These are phyloP conservation scores for Perkinsus olseni DNA, from an alignment of 169 alveolate species.

Conservation along the genomic window DNA sequence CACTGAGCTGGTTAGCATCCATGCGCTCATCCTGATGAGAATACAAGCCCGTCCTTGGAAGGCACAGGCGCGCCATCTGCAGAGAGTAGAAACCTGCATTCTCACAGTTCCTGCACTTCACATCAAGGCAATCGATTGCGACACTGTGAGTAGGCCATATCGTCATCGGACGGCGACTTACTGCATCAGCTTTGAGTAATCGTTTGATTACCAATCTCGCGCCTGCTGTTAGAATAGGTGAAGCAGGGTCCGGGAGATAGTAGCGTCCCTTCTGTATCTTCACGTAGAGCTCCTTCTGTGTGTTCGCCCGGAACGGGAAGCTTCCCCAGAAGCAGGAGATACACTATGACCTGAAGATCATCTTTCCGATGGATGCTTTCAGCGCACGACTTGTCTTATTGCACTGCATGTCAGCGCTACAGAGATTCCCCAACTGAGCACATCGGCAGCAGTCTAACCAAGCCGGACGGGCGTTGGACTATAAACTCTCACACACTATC, in stretches of 20 bases:
- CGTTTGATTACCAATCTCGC: constrained; percentile 13
- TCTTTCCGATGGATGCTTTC: no score
- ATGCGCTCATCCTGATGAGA: not conserved
- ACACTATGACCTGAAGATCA: constrained; percentile 14
- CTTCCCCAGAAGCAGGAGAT: constrained; percentile 48
- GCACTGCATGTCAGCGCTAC: no score
- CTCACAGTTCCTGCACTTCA: no score
- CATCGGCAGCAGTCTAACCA: not conserved
- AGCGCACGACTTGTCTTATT: no score
- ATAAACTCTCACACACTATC: no score
- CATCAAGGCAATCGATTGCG: not conserved
- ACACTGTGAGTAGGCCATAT: not conserved
- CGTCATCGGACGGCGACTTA: not conserved
- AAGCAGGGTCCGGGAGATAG: constrained; percentile 23
- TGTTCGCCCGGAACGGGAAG: constrained; percentile 48
- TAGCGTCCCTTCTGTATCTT: constrained; percentile 29
- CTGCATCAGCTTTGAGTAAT: constrained; percentile 16
- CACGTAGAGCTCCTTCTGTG: constrained; percentile 44
- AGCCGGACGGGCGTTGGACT: no score
- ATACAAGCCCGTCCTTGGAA: not conserved
- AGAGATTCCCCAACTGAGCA: not conserved
- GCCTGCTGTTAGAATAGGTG: not conserved
- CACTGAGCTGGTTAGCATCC: not conserved
- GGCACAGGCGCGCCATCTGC: not conserved
- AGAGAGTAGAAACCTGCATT: no score